Percentiles rank a stretch among this genome's conserved stretches.
Conservation (phyloP, 2,329 filamentous ascomycete species). For the Apiospora malaysiana region DNA sequence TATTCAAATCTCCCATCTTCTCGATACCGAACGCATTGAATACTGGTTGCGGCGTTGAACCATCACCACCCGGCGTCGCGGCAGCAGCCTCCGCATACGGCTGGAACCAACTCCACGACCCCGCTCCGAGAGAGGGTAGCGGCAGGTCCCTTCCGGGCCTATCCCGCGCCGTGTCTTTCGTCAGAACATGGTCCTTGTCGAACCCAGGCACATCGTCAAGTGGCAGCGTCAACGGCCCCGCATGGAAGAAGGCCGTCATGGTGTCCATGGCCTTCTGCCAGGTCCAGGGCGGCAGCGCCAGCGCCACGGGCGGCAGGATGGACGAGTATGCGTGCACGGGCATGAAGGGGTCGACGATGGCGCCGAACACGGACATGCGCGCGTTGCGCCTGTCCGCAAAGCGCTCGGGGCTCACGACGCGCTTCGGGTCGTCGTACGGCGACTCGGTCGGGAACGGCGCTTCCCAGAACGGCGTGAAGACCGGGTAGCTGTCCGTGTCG, state of each 20-base stretch:
- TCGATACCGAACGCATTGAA: conserved; percentile 31
- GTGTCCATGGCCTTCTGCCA: conserved; percentile 43
- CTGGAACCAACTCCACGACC: conserved; percentile 43
- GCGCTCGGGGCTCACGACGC: not conserved
- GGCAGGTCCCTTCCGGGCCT: conserved; percentile 23
- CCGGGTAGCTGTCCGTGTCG: conserved; percentile 32
- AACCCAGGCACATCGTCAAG: conserved; percentile 30
- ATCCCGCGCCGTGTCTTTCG: not conserved
- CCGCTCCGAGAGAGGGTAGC: conserved; percentile 31
- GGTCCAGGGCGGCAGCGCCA: conserved; percentile 44
- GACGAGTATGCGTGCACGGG: conserved; percentile 43
- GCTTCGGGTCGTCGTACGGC: no score
- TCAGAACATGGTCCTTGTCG: not conserved
- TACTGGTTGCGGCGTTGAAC: conserved; percentile 4
- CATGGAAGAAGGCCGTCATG: conserved; percentile 49
- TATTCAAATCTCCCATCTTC: conserved; percentile 25
- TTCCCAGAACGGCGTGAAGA: conserved; percentile 35
- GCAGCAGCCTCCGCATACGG: conserved; percentile 31
- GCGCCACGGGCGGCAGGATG: conserved; percentile 38
- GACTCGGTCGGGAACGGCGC: conserved; percentile 23
- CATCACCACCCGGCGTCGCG: not conserved
- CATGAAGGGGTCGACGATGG: conserved; percentile 45
- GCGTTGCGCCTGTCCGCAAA: conserved; percentile 26
- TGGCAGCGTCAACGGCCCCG: conserved; percentile 41
- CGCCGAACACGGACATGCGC: conserved; percentile 34